Conservation (phyloP, 2,329 filamentous ascomycete genomes). For the Teratosphaeria destructans region DNA sequence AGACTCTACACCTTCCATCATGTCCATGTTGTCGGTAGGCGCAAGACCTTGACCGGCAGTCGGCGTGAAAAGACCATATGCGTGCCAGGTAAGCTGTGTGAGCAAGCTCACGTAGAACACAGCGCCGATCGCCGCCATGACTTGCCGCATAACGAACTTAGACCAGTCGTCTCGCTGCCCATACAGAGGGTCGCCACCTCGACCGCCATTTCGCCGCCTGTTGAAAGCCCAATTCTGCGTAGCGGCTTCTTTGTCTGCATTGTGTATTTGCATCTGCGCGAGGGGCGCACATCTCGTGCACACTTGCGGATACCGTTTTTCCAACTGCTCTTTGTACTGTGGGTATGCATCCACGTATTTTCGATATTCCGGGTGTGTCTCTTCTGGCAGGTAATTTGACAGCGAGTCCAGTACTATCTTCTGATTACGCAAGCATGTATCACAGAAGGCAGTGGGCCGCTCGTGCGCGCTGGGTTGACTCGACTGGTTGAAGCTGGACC, state of each 20-base stretch:
- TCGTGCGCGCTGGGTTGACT: conserved; percentile 24
- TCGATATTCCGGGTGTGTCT: conserved; percentile 56
- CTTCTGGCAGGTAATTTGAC: conserved; percentile 64
- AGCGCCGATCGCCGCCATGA: conserved; percentile 13
- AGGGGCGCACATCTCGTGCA: conserved; percentile 69
- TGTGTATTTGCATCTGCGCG: conserved; percentile 43
- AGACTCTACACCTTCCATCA: background rate
- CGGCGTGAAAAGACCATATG: conserved; percentile 13
- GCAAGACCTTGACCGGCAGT: background rate
- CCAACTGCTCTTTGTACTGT: conserved; percentile 60
- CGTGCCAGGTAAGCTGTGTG: conserved; percentile 20
- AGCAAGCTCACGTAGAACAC: conserved; percentile 13
- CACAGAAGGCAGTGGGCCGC: conserved; percentile 49
- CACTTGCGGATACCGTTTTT: conserved; percentile 78
- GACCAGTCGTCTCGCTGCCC: conserved; percentile 35
- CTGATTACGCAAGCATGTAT: conserved; percentile 79
- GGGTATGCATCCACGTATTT: conserved; percentile 60
- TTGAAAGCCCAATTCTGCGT: conserved; percentile 43
- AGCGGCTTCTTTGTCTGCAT: conserved; percentile 23
- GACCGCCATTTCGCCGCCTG: conserved; percentile 53
- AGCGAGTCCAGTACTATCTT: conserved; percentile 65
- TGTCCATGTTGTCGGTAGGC: background rate
- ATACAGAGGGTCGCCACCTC: conserved; percentile 28
- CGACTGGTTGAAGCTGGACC: conserved; percentile 18
- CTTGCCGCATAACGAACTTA: conserved; percentile 20